Percentiles rank a stretch among this genome's conserved stretches.
Evolutionary conservation across 148 eudicot genomes (phyloP).

Genomic region (Cornus suecica): DNA sequence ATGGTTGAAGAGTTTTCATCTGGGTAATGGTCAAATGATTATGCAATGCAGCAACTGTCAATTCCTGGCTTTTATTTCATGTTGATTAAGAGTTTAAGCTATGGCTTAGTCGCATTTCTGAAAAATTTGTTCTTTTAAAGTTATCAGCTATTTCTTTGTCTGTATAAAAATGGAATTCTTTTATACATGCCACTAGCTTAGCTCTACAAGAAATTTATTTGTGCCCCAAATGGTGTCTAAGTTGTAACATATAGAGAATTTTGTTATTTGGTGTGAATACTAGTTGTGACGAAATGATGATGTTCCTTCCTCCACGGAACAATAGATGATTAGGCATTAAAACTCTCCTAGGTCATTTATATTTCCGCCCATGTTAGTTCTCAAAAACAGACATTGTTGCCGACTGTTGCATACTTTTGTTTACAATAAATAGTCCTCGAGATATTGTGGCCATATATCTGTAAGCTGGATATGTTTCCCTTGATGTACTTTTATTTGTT

Average conservation of each 20-base stretch:
- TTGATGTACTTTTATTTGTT: background rate
- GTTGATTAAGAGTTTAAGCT: background rate
- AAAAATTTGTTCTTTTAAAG: background rate
- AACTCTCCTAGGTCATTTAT: background rate
- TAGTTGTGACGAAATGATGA: background rate
- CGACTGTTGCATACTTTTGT: background rate
- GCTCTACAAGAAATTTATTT: background rate
- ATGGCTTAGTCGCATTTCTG: background rate
- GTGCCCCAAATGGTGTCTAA: background rate
- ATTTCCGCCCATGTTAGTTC: background rate
- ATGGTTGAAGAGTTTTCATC: background rate
- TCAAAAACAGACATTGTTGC: background rate
- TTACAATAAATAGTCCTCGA: background rate
- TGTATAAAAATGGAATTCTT: background rate
- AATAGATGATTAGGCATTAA: background rate
- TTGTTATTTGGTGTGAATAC: slow-evolving; percentile 1
- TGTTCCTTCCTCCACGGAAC: background rate
- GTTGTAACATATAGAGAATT: background rate
- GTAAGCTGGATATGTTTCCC: background rate
- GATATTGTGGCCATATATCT: background rate
- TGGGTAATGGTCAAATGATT: background rate
- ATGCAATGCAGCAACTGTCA: background rate
- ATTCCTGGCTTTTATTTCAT: background rate
- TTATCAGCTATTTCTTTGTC: background rate
- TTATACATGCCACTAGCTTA: background rate